Evolutionary conservation across 2,329 filamentous ascomycete genomes (phyloP), one percentile per base, ranked within the genome.

Genomic region (Aspergillus pseudoviridinutans): DNA sequence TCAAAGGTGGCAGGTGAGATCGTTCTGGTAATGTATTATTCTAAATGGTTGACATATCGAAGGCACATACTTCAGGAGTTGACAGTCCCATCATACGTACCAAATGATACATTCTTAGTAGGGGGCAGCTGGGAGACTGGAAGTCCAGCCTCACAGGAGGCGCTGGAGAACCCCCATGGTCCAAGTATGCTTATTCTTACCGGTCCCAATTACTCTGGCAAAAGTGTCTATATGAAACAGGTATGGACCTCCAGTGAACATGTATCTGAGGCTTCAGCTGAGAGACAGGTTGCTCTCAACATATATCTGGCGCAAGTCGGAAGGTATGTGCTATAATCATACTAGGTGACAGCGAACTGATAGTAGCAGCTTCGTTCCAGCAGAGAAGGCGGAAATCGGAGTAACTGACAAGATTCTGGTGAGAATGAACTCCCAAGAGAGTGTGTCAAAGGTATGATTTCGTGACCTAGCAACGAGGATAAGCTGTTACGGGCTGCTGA

Each of bases 211-310:
- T 95, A 94, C 71, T 97, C 94, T 0, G 94, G 94, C 0, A 99
- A 99, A 74, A 97, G 92, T 65, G 85, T 97, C 0, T 97, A 96
- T 73, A 82, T 97, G 69, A 99, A 96, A 73, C 93, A 99, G 71
- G 74, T 71, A 57, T 61, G 60, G n/a, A 17, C 9, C 4, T 14
- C 4, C 14, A 25, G 9, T 5, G 10, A 25, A 44, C 12, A 56
- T 9, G 17, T 9, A n/a, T 32, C n/a, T 27, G 27, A 49, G 49
- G 35, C 27, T 50, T 55, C 64, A 22, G 67, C 22, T 3, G 12
- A n/a, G n/a, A 10, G 25, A 17, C 25, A 76, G 75, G 85, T 91
- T 32, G 94, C 92, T 4, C 78, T 97, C 51, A 94, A 96, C 58
- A 87, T 96, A 14, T 97, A 94, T 69, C 83, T 99, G 73, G 91